Evolutionary conservation across 106 monocot genomes (phyloP), one percentile per base, ranked within the genome.

Genomic region (Xerophyta viscosa): DNA sequence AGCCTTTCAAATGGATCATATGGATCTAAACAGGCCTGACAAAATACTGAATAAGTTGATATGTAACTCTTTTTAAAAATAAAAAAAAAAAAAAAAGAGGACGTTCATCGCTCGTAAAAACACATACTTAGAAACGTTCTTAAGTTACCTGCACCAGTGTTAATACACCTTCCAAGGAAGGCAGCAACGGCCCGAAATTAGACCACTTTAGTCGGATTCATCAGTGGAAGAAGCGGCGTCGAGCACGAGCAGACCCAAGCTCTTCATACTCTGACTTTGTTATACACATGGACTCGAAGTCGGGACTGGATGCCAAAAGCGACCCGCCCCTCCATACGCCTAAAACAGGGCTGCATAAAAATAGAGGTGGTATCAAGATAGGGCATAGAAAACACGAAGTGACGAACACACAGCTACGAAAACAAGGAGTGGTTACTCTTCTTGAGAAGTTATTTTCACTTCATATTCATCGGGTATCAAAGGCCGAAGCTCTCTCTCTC

Each of bases 241-340:
- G 77, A 41, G 81, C 77, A 22, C 94, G 77, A 41, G 69, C 41
- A 27, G 94, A 88, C 58, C 94, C 94, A 49, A 81, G 48, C 73
- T 96, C 94, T 58, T 96, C 88, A 46, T 96, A 96, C 53, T 96
- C 94, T 11, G 69, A 29, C 48, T 96, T 96, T 41, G 88, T 88
- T 37, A 88, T 51, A 28, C 94, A 96, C 88, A 96, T 88, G 41
- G 80, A 78, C 62, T 89, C 92, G 68, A 89, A 96, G 67, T 96
- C 94, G 27, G 88, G 94, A 28, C 84, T 85, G 7, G 88, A 88
- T 31, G 88, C 94, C 17, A 96, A 47, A 28, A 96, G 68, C 10
- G 94, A 96, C 27, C 94, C 94, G 43, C 94, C 94, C 65, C 88
- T 81, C 94, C 94, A 96, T 20, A 78, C 88, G 27, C 88, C 94